A percentile compares a stretch with the other conserved stretches of the same genome.
Evolutionary conservation across 805 yeast genomes (phyloP).

Genomic region (Kregervanrija delftensis): DNA sequence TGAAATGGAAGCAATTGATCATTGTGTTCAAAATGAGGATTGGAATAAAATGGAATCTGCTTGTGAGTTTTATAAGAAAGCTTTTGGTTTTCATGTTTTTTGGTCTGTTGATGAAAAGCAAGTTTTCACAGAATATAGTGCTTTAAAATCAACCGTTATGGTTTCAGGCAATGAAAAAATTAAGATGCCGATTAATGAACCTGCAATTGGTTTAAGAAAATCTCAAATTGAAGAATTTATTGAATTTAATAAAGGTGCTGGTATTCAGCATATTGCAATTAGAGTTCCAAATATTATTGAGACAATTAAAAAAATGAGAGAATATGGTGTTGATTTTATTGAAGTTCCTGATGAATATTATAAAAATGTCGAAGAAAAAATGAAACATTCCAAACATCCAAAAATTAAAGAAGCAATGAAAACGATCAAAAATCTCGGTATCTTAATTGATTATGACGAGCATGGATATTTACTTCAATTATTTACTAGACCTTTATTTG

Average conservation of each 20-base stretch:
- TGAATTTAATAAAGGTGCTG: slow-evolving; percentile 72
- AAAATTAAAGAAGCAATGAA: slow-evolving; percentile 46
- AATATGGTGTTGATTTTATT: slow-evolving; percentile 69
- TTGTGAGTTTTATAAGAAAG: slow-evolving; percentile 52
- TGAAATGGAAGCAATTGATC: slow-evolving; percentile 49
- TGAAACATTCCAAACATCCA: slow-evolving; percentile 33
- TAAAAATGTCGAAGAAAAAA: slow-evolving; percentile 35
- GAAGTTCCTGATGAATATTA: slow-evolving; percentile 55
- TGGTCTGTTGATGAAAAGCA: slow-evolving; percentile 83
- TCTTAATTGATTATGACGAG: slow-evolving; percentile 73
- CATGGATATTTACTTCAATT: slow-evolving; percentile 72
- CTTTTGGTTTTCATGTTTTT: slow-evolving; percentile 68
- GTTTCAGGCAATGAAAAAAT: slow-evolving; percentile 56
- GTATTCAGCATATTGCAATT: slow-evolving; percentile 79
- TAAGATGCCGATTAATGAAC: slow-evolving; percentile 83
- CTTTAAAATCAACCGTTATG: slow-evolving; percentile 72
- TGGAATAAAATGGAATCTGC: slow-evolving; percentile 60
- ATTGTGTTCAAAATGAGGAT: slow-evolving; percentile 72
- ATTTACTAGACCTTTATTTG: slow-evolving; percentile 69
- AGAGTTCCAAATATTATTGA: slow-evolving; percentile 52
- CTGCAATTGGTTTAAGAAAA: slow-evolving; percentile 57
- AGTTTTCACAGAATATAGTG: slow-evolving; percentile 62
- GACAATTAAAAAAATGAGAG: slow-evolving; percentile 45
- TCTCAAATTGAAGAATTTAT: slow-evolving; percentile 82
- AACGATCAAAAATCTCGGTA: slow-evolving; percentile 42